phyloP scores from a whole-genome alignment of 2,329 filamentous ascomycete genomes.

The Diaporthe capsici region DNA sequence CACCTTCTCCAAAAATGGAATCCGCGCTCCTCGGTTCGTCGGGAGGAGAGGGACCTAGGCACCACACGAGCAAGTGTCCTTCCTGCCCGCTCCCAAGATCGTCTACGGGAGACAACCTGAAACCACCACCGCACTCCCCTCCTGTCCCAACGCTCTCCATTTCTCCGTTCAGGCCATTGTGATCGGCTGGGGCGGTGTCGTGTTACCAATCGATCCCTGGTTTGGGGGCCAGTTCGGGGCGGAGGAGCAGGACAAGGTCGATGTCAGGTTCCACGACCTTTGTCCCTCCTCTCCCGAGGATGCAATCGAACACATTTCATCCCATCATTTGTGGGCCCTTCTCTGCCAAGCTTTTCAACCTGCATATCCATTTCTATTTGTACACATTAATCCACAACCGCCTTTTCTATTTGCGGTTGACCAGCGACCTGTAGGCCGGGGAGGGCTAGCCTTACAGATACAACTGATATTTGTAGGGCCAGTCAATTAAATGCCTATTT shows the following conservation, averaged over 20 bases:
- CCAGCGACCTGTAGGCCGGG: not conserved
- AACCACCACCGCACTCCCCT: not conserved
- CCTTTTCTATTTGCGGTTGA: not conserved
- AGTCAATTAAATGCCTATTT: not conserved
- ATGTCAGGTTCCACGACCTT: not conserved
- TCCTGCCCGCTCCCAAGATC: not conserved
- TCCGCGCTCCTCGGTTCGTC: slow-evolving; percentile 2
- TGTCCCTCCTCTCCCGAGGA: not conserved
- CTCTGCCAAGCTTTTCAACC: slow-evolving; percentile 22
- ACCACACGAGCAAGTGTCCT: not conserved
- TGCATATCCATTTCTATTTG: slow-evolving; percentile 3
- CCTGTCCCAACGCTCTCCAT: not conserved
- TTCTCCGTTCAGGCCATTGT: not conserved
- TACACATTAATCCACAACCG: not conserved
- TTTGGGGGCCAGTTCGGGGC: not conserved
- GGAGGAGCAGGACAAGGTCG: not conserved
- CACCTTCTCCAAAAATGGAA: slow-evolving; percentile 31
- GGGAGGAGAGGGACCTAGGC: not conserved
- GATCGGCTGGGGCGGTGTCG: not conserved
- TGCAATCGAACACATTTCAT: not conserved
- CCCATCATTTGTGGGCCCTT: slow-evolving; percentile 12
- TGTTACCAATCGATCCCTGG: not conserved
- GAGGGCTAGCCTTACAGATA: slow-evolving; percentile 10
- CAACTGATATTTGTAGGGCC: not conserved
- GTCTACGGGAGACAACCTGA: slow-evolving; percentile 13